phyloP scores from a whole-genome alignment of 2,329 filamentous ascomycete genomes.

The Aspergillus piperis region DNA sequence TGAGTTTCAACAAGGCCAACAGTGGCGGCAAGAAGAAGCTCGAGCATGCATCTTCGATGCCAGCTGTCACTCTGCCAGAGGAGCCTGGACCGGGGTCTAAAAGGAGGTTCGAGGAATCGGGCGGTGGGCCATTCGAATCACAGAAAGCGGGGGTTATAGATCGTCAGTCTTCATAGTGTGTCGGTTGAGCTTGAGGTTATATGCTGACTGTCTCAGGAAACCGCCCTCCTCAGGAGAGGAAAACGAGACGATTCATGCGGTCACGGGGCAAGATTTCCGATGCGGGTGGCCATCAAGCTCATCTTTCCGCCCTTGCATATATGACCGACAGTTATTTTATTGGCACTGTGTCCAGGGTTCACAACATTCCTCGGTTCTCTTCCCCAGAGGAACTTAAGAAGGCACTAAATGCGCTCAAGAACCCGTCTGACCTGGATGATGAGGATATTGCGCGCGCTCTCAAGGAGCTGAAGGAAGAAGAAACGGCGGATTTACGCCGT shows the following conservation, averaged over 20 bases:
- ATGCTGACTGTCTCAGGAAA: conserved; percentile 23
- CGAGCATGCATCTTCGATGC: conserved; percentile 66
- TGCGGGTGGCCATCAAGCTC: conserved; percentile 73
- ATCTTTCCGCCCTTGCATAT: conserved; percentile 86
- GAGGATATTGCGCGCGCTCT: conserved; percentile 43
- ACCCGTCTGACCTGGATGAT: conserved; percentile 47
- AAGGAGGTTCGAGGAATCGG: conserved; percentile 31
- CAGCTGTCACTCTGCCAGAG: conserved; percentile 52
- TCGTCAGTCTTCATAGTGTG: conserved; percentile 35
- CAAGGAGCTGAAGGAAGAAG: conserved; percentile 46
- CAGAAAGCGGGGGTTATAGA: conserved; percentile 60
- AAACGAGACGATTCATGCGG: conserved; percentile 58
- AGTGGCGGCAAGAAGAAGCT: conserved; percentile 56
- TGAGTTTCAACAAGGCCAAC: conserved; percentile 76
- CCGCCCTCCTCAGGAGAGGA: conserved; percentile 63
- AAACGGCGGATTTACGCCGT: conserved; percentile 41
- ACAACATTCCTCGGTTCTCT: conserved; percentile 75
- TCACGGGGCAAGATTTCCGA: conserved; percentile 68
- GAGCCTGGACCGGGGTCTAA: conserved; percentile 29
- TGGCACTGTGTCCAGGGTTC: conserved; percentile 78
- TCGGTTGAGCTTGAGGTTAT: too few species aligned
- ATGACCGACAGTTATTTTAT: conserved; percentile 94
- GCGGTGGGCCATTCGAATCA: conserved; percentile 59
- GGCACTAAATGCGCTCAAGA: conserved; percentile 42
- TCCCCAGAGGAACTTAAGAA: conserved; percentile 49